Evolutionary conservation across 768 basidiomycete species (phyloP).

Genomic region (Suillus discolor): DNA sequence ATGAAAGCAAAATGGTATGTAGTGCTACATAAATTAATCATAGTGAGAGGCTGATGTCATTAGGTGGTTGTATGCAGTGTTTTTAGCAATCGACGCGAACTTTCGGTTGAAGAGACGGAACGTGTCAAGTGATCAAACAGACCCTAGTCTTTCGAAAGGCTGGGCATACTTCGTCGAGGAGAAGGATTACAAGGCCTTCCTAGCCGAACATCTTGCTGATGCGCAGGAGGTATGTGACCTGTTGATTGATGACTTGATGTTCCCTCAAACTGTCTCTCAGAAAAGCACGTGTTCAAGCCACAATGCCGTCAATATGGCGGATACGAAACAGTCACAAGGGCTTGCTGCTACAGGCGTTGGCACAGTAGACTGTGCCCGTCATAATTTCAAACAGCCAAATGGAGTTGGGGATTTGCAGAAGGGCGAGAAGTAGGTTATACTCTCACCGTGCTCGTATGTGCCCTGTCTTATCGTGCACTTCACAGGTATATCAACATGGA

Average conservation of each 20-base stretch:
- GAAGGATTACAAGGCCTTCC: conserved; percentile 5
- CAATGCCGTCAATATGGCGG: background rate
- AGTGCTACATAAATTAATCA: background rate
- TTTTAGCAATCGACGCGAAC: conserved; percentile 15
- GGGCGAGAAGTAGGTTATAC: too few relatives aligned
- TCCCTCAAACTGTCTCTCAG: background rate
- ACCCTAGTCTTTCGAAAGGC: conserved; percentile 14
- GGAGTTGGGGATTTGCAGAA: too few relatives aligned
- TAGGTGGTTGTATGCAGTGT: conserved; percentile 10
- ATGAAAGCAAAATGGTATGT: too few relatives aligned
- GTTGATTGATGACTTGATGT: background rate
- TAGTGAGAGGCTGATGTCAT: background rate
- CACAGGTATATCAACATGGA: too few relatives aligned
- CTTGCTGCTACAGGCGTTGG: too few relatives aligned
- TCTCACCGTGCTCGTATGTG: too few relatives aligned
- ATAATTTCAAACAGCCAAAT: too few relatives aligned
- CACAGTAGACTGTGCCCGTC: too few relatives aligned
- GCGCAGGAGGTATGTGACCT: background rate
- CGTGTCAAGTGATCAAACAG: conserved; percentile 4
- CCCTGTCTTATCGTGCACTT: too few relatives aligned
- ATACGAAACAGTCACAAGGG: too few relatives aligned
- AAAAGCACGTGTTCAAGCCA: conserved; percentile 1
- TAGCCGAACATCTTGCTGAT: conserved; percentile 5
- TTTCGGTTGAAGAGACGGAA: conserved; percentile 12
- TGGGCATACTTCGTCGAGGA: conserved; percentile 13